Base-by-base conservation (phyloP, 169 alveolate genomes). In the Plasmodium coatneyi region DNA sequence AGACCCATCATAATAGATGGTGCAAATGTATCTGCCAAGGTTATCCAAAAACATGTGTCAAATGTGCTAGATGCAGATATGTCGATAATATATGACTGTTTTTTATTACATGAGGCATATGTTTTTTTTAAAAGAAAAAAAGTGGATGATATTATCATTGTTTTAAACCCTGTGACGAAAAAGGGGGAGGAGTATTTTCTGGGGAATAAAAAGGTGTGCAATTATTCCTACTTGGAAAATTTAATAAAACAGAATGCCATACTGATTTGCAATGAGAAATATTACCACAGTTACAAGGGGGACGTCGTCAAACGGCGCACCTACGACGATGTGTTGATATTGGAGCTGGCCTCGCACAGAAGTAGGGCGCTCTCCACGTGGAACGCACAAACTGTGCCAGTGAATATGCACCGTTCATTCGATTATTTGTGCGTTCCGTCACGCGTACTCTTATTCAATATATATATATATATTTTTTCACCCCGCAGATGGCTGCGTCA, bases 1-100 rank as follows among this genome's bases (percentile, higher is more conserved):
- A 30, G 93, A 87, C 30, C 83, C 19, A 79, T 87, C 28, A 66
- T 87, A 28, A 87, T 87, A 14, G 93, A 87, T 60, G 93, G 93
- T n/a, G 93, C 93, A 78, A 87, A 87, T 76, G 93, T 87, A 6
- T 87, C 89, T 52, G 93, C 93, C 7, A 76, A 79, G 30, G 36
- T 87, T 34, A 87, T 87, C 6, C 36, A 84, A 46, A 72, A 84
- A 12, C 76, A 84, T 5, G 16, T 49, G 7, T 34, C 30, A 7
- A 43, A 72, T 84, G 30, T 41, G n/a, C 34, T 12, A 16, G 92
- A 84, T 25, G 14, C 43, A 32, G 49, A 84, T 72, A 25, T 72
- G 60, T 39, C 76, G 19, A 72, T 49, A 30, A 30, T 84, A 41
- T 84, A 84, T 72, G 92, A 84, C 39, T 84, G 92, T 28, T 72